These are phyloP conservation scores for Maudiozyma serrabonitensis DNA, from an alignment of 805 yeast genomes.

Conservation along the genomic window DNA sequence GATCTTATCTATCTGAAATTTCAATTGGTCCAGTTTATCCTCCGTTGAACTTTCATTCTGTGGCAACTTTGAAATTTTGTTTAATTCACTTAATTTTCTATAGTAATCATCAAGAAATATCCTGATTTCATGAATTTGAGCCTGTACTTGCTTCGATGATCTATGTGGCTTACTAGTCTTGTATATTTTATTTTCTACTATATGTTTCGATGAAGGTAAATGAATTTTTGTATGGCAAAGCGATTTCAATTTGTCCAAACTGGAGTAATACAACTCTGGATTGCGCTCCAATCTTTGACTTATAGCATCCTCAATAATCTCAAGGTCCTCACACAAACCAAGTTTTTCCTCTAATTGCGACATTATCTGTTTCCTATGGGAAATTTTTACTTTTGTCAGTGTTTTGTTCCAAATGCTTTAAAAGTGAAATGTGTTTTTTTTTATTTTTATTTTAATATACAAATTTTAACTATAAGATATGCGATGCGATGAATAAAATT, in stretches of 20 bases:
- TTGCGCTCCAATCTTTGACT: conserved; percentile 51
- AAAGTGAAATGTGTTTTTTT: background rate
- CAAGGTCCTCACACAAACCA: conserved; percentile 49
- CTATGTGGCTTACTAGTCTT: conserved; percentile 34
- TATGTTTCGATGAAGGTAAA: conserved; percentile 7
- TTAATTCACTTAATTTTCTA: conserved; percentile 22
- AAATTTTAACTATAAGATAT: background rate
- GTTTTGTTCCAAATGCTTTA: background rate
- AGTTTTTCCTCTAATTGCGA: conserved; percentile 30
- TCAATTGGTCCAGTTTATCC: background rate
- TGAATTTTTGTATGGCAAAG: background rate
- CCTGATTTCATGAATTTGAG: conserved; percentile 62
- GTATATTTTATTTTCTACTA: conserved; percentile 23
- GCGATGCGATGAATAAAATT: background rate
- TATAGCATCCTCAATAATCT: conserved; percentile 59
- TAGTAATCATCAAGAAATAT: conserved; percentile 40
- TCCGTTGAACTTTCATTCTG: background rate
- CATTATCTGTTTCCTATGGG: background rate
- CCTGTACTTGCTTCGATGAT: conserved; percentile 37
- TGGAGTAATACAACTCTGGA: conserved; percentile 41
- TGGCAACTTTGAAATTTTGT: background rate
- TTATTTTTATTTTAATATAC: background rate
- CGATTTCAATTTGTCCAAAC: conserved; percentile 6
- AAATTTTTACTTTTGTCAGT: background rate
- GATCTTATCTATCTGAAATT: too few species aligned